phyloP scores from a whole-genome alignment of 148 eudicot genomes.

The Silene latifolia region DNA sequence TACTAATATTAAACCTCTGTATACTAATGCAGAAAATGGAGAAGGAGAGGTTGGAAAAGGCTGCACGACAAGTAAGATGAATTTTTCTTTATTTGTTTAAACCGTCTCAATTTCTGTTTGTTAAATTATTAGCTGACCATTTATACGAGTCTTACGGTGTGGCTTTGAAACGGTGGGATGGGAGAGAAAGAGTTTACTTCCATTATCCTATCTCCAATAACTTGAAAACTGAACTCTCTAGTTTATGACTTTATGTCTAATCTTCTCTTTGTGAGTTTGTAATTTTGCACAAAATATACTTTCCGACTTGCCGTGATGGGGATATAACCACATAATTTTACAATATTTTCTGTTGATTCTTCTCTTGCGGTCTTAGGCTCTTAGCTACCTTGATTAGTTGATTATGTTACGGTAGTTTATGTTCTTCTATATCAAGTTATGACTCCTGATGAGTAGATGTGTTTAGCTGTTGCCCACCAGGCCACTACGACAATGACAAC shows the following conservation, averaged over 20 bases:
- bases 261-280: neutral
- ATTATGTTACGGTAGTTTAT: no score
- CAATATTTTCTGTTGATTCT: no score
- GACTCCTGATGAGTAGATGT: no score
- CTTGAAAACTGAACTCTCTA: neutral
- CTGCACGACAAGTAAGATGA: constrained; percentile 66
- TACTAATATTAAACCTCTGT: neutral
- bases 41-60: constrained; percentile 89
- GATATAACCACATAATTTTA: neutral
- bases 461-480: no score
- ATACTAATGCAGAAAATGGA: constrained; percentile 65
- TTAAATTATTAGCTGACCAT: neutral
- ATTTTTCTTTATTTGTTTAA: neutral
- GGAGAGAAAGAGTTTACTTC: neutral
- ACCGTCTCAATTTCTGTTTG: neutral
- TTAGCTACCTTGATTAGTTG: no score
- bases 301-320: neutral
- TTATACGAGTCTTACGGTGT: no score
- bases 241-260: neutral
- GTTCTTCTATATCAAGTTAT: neutral
- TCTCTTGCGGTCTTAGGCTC: no score
- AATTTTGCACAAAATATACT: neutral
- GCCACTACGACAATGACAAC: no score
- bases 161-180: neutral
- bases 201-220: neutral